Base-by-base conservation (phyloP, 805 yeast genomes). In the Hanseniaspora meyeri region DNA sequence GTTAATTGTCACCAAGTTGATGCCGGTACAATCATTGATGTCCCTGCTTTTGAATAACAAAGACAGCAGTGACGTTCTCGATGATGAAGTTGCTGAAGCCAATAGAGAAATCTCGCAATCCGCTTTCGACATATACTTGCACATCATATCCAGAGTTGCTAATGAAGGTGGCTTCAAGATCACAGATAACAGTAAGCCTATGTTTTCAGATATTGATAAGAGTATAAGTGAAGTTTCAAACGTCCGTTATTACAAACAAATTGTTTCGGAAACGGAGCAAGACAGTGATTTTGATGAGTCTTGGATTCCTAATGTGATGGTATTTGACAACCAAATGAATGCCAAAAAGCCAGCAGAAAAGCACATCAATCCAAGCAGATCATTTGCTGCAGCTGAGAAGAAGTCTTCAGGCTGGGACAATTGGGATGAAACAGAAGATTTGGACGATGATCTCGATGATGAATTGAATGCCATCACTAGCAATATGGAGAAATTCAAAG, bases 21-120 rank as follows among this genome's bases (percentile, higher is more conserved):
- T 93, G 55, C 91, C 95, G 0, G 87, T 0, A 86, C 93, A 0
- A 80, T 93, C 1, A 71, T 91, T 57, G 5, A 53, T 53, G 47
- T 46, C 36, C 11, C n/a, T 53, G 17, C 19, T 53, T 6, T 19
- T 53, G 6, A 34, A 20, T n/a, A 42, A 43, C 6, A 20, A 36
- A 1, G 42, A 36, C 5, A 38, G 31, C 14, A 46, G 19, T 3
- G 75, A 91, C 64, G 97, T 93, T 67, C 77, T 75, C 55, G 83
- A 87, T 11, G 69, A 72, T 6, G 77, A 78, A 54, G 90, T 91
- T 2, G 74, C 97, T 38, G 51, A 46, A 39, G 57, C 57, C 7
- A 53, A 53, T 24, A 53, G 37, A 46, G 49, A 53, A 20, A 53
- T 53, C 4, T 37, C 57, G 1, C 57, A 53, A 24, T 53, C 57